Base-by-base conservation (phyloP, 257 asterid species). In the Forsythia viridissima region DNA sequence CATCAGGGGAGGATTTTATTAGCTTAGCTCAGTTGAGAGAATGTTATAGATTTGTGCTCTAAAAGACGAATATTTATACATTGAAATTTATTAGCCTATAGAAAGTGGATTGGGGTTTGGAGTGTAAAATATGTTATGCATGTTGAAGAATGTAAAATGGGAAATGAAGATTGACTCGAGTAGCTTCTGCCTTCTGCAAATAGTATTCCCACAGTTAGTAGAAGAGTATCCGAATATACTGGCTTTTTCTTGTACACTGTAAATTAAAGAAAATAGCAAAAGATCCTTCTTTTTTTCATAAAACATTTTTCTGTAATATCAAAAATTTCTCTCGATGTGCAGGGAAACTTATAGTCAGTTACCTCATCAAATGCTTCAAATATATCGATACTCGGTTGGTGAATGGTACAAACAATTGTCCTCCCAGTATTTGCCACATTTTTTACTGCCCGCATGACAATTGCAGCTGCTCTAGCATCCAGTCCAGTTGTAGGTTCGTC, bases 281-380 rank as follows among this genome's bases (percentile, higher is more conserved):
- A 48, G 16, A 12, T 46, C 18, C 16, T 43, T 10, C 8, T 42
- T 12, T 46, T 46, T 3, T 46, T 10, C 57, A 13, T 13, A 4
- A 48, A 48, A 4, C 57, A 48, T 55, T 55, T 55, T 55, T 55
- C 24, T 55, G 65, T n/a, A 55, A 55, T 55, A 55, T 18, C 11
- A 5, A 18, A 16, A n/a, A 16, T n/a, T 55, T 55, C 4, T 55
- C 24, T n/a, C 10, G 1, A 55, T 5, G 24, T n/a, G 8, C 21
- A 55, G 65, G 21, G 70, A 10, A 55, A 43, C 61, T 11, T 24
- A 4, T 18, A 9, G 39, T 36, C 55, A 36, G 21, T 69, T 82
- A 87, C 91, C 91, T 87, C 91, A 46, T 87, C 91, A 73, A 87
- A 87, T 73, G 83, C 80, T 87, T 87, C 91, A 83, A 87, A 87